These are phyloP conservation scores for Pseudogymnoascus verrucosus DNA, from an alignment of 2,329 filamentous ascomycete genomes.

Conservation along the genomic window DNA sequence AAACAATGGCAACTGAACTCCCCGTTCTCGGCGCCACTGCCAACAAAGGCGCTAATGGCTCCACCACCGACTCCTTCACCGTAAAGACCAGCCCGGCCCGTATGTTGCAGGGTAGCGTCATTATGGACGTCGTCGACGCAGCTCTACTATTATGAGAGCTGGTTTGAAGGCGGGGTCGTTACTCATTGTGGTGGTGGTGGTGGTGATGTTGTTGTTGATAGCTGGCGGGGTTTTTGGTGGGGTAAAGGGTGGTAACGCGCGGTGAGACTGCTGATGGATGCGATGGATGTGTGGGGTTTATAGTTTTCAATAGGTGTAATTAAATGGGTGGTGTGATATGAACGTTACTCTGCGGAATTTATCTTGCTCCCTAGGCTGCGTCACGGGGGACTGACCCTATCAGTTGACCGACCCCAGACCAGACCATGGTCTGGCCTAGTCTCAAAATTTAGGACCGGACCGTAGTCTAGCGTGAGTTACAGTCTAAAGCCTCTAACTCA, in stretches of 20 bases:
- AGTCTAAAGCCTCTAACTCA: no score
- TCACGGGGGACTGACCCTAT: no score
- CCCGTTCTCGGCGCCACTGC: slow-evolving; percentile 28
- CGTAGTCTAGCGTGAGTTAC: no score
- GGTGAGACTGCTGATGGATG: background rate
- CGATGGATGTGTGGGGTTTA: background rate
- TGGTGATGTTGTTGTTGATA: background rate
- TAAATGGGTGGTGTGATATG: no score
- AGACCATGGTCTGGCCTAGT: no score
- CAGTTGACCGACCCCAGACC: no score
- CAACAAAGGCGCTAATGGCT: slow-evolving; percentile 18
- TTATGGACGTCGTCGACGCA: slow-evolving; percentile 96
- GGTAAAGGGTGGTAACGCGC: background rate
- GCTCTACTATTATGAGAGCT: slow-evolving; percentile 38
- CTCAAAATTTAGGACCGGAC: no score
- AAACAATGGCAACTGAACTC: slow-evolving; percentile 37
- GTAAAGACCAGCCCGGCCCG: slow-evolving; percentile 93
- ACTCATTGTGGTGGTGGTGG: no score
- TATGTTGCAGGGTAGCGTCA: slow-evolving; percentile 98
- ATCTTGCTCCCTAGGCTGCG: no score
- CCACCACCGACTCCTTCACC: slow-evolving; percentile 51
- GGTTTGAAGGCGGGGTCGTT: no score
- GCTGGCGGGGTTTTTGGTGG: background rate
- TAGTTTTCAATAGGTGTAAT: no score
- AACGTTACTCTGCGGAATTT: no score